Percentiles rank a stretch among this genome's conserved stretches.
Conservation (phyloP, 1,284 basidiomycete genomes). For the Heterobasidion parviporum region DNA sequence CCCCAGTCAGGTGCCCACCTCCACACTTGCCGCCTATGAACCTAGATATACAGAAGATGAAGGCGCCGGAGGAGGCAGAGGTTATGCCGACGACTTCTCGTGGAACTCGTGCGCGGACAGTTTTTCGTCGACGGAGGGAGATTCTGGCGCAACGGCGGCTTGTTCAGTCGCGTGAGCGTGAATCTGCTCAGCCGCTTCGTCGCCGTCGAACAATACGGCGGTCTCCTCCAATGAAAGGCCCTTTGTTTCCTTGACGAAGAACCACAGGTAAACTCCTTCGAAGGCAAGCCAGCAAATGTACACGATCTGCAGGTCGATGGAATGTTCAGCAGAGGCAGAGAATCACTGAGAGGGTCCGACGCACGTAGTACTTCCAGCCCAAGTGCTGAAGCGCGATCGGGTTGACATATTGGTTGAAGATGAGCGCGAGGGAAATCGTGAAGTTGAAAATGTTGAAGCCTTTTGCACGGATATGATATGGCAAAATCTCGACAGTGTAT, state of each 20-base stretch:
- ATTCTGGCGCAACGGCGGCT: neutral
- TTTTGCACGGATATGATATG: conserved; percentile 67
- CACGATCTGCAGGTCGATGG: conserved; percentile 33
- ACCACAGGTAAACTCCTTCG: conserved; percentile 55
- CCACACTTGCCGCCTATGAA: no score
- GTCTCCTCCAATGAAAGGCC: conserved; percentile 68
- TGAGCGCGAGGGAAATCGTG: conserved; percentile 53
- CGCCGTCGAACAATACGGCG: conserved; percentile 65
- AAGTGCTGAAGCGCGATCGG: conserved; percentile 56
- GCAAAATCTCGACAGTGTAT: conserved; percentile 71
- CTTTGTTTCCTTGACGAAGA: conserved; percentile 68
- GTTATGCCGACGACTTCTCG: neutral
- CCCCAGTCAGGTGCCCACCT: no score
- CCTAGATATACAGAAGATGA: no score
- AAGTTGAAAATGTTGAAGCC: conserved; percentile 71
- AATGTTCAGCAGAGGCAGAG: neutral
- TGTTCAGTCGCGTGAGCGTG: neutral
- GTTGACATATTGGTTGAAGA: conserved; percentile 80
- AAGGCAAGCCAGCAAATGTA: conserved; percentile 62
- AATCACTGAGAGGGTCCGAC: conserved; percentile 4
- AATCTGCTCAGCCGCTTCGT: conserved; percentile 38
- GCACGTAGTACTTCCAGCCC: conserved; percentile 41
- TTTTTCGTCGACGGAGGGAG: conserved; percentile 2
- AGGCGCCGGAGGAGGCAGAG: no score
- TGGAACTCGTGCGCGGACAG: conserved; percentile 1